phyloP scores from a whole-genome alignment of 805 yeast species.

The Schwanniomyces vanrijiae region DNA sequence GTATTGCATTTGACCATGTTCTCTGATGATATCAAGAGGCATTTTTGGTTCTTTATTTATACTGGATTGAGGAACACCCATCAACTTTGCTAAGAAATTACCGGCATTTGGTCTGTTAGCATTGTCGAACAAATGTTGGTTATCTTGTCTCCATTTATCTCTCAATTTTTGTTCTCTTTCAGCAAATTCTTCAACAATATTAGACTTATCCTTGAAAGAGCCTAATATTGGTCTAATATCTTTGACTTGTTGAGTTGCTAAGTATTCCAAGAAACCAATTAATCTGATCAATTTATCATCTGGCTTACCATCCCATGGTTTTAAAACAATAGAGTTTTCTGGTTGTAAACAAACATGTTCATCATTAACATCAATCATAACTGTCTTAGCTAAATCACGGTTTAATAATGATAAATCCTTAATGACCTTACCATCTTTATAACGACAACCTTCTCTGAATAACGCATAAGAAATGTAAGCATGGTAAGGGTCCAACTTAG shows the following conservation, averaged over 20 bases:
- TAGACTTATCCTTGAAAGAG: conserved; percentile 64
- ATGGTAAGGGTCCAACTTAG: conserved; percentile 90
- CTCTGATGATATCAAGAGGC: conserved; percentile 88
- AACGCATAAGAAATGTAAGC: conserved; percentile 85
- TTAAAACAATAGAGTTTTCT: conserved; percentile 85
- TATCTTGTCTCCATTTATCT: conserved; percentile 62
- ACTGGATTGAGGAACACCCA: conserved; percentile 58
- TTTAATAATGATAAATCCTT: conserved; percentile 89
- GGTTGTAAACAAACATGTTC: conserved; percentile 81
- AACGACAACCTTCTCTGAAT: conserved; percentile 87
- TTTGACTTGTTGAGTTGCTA: conserved; percentile 81
- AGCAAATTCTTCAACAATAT: conserved; percentile 77
- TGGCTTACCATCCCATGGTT: conserved; percentile 82
- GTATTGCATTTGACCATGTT: conserved; percentile 89
- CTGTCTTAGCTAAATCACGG: conserved; percentile 81
- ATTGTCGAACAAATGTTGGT: conserved; percentile 32
- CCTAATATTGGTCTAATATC: conserved; percentile 88
- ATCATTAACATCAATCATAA: conserved; percentile 76
- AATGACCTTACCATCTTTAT: conserved; percentile 83
- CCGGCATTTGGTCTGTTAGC: conserved; percentile 40
- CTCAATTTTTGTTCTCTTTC: conserved; percentile 77
- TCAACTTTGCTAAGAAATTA: conserved; percentile 56
- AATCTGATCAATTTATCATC: conserved; percentile 78
- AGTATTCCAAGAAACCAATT: conserved; percentile 91
- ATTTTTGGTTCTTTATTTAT: conserved; percentile 57